These are phyloP conservation scores for Epithele typhae DNA, from an alignment of 768 basidiomycete genomes.

Conservation along the genomic window DNA sequence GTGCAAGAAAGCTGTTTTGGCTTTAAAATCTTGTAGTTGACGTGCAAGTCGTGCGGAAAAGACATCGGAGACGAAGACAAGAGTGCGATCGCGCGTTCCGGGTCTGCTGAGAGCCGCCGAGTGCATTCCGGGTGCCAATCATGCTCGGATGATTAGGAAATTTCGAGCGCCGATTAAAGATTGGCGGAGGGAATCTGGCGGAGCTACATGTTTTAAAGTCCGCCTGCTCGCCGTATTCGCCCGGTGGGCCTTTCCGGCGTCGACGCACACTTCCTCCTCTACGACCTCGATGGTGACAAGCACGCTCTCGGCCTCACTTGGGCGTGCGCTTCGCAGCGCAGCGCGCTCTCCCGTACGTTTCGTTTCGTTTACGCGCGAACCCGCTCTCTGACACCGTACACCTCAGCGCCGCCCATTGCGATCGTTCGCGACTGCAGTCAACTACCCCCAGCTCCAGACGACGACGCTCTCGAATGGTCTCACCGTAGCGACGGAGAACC, in stretches of 20 bases:
- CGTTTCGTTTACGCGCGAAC: neutral
- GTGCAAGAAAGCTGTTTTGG: too few species aligned
- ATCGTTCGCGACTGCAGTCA: slow-evolving; percentile 71
- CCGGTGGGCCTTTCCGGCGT: slow-evolving; percentile 19
- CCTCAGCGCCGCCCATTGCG: slow-evolving; percentile 46
- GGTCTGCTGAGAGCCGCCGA: neutral
- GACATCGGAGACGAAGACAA: too few species aligned
- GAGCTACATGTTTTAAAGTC: neutral
- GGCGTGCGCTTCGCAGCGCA: slow-evolving; percentile 36
- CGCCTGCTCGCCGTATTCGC: slow-evolving; percentile 19
- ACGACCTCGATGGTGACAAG: slow-evolving; percentile 42
- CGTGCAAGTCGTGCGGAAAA: too few species aligned
- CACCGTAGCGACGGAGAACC: slow-evolving; percentile 89
- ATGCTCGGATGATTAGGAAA: slow-evolving; percentile 12
- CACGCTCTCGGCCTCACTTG: slow-evolving; percentile 41
- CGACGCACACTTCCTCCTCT: slow-evolving; percentile 25
- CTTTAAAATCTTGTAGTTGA: too few species aligned
- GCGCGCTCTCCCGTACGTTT: slow-evolving; percentile 34
- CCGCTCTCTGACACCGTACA: slow-evolving; percentile 1
- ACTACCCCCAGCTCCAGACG: slow-evolving; percentile 81
- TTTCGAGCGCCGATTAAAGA: neutral
- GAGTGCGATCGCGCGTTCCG: neutral
- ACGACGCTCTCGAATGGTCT: slow-evolving; percentile 93
- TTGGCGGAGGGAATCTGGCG: neutral
- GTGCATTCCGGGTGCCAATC: slow-evolving; percentile 3